phyloP scores from a whole-genome alignment of 2,329 filamentous ascomycete genomes.

The Ophiosphaerella herpotricha region DNA sequence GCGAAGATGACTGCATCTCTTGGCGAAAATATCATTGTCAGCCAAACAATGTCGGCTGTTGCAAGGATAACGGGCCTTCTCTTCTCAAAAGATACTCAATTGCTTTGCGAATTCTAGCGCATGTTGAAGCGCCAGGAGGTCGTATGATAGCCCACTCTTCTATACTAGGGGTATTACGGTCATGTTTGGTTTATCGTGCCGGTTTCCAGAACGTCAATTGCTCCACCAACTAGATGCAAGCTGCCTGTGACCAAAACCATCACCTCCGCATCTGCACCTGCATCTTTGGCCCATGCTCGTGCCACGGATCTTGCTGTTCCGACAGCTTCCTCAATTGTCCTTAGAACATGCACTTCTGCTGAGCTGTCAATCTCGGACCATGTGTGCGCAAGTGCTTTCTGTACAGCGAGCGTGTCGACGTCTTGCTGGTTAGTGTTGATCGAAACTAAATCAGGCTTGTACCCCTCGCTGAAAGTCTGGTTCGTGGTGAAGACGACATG shows the following conservation, averaged over 20 bases:
- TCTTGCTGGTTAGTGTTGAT: conserved; percentile 64
- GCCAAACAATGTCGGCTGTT: not conserved
- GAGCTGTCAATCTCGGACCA: conserved; percentile 56
- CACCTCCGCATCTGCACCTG: conserved; percentile 49
- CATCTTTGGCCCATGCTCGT: conserved; percentile 30
- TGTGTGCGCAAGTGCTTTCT: conserved; percentile 65
- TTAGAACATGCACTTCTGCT: conserved; percentile 59
- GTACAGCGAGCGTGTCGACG: conserved; percentile 66
- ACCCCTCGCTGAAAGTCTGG: conserved; percentile 66
- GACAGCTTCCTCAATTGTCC: conserved; percentile 73
- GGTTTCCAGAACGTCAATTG: conserved; percentile 72
- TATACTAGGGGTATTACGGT: conserved; percentile 22
- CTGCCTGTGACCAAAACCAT: conserved; percentile 80
- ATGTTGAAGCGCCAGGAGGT: conserved; percentile 24
- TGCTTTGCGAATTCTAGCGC: conserved; percentile 1
- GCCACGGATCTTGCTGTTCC: conserved; percentile 55
- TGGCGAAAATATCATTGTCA: not conserved
- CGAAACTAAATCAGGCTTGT: conserved; percentile 65
- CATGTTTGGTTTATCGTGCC: conserved; percentile 12
- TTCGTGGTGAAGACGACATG: conserved; percentile 84
- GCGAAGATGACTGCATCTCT: not conserved
- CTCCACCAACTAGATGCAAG: conserved; percentile 79
- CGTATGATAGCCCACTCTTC: not conserved
- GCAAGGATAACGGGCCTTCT: not conserved
- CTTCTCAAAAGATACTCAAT: not conserved